phyloP scores from a whole-genome alignment of 2,329 filamentous ascomycete genomes.

The Paracorniculantispora psalliotae region DNA sequence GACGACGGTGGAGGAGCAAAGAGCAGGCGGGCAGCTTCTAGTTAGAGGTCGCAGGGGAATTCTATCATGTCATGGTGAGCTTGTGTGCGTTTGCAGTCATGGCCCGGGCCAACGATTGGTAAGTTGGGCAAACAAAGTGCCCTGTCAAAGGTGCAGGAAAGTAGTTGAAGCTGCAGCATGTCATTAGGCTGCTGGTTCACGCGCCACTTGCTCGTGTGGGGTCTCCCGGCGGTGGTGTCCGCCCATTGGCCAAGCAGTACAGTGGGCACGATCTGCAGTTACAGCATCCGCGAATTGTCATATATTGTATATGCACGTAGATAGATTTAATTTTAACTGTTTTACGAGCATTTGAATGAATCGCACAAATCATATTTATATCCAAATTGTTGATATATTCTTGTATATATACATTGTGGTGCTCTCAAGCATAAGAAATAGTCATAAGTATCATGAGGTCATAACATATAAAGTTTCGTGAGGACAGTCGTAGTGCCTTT shows the following conservation, averaged over 20 bases:
- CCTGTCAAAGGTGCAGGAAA: neutral
- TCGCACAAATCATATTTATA: neutral
- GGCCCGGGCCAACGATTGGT: neutral
- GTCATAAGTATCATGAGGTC: conserved; percentile 7
- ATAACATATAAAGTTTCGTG: neutral
- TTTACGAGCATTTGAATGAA: too few relatives aligned
- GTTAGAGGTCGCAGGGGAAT: neutral
- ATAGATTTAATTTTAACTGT: too few relatives aligned
- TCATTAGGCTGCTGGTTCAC: conserved; percentile 4
- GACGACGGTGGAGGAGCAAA: too few relatives aligned
- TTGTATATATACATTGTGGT: neutral
- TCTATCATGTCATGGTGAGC: conserved; percentile 2
- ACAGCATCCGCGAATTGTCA: neutral
- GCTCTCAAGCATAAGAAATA: neutral
- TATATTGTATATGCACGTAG: too few relatives aligned
- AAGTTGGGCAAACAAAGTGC: neutral
- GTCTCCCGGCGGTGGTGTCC: neutral
- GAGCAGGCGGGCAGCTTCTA: neutral
- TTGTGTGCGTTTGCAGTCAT: neutral
- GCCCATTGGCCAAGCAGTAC: neutral
- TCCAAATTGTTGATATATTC: conserved; percentile 2
- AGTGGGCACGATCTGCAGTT: neutral
- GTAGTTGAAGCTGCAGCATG: neutral
- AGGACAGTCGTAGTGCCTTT: neutral
- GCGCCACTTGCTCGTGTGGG: conserved; percentile 6